Evolutionary conservation across 306 rosid species (phyloP).

Genomic region (Sechiopsis laciniata): DNA sequence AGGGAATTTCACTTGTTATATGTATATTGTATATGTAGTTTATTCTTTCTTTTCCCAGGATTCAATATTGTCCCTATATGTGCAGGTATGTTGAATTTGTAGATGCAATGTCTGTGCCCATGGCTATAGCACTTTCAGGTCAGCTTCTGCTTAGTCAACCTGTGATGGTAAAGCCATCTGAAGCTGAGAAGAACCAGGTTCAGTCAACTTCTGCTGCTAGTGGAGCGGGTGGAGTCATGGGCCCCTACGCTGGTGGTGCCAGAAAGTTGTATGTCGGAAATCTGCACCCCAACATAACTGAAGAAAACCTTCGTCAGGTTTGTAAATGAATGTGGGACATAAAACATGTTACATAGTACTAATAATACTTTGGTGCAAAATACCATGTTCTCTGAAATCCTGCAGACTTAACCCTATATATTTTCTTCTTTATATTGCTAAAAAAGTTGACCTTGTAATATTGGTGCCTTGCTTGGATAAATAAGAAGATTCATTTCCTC

Average conservation of each 20-base stretch:
- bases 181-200: slow-evolving; percentile 95
- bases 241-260: slow-evolving; percentile 93
- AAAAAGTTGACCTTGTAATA: background rate
- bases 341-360: background rate
- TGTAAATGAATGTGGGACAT: slow-evolving; percentile 8
- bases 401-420: background rate
- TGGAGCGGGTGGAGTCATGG: slow-evolving; percentile 54
- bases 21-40: slow-evolving; percentile 12
- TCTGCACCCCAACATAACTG: slow-evolving; percentile 74
- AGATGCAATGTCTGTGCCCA: slow-evolving; percentile 95
- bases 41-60: background rate
- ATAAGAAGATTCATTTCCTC: background rate
- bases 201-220: slow-evolving; percentile 63
- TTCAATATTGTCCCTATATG: slow-evolving; percentile 13
- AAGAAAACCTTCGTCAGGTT: slow-evolving; percentile 85
- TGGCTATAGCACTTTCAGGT: slow-evolving; percentile 97
- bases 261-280: slow-evolving; percentile 94
- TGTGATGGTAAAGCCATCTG: slow-evolving; percentile 99
- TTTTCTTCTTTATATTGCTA: background rate
- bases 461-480: slow-evolving; percentile 12
- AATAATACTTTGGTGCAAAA: background rate
- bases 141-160: slow-evolving; percentile 86
- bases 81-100: slow-evolving; percentile 89
- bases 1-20: slow-evolving; percentile 5
- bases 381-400: background rate